Conservation (phyloP, 306 rosid species). For the Comarum palustre region DNA sequence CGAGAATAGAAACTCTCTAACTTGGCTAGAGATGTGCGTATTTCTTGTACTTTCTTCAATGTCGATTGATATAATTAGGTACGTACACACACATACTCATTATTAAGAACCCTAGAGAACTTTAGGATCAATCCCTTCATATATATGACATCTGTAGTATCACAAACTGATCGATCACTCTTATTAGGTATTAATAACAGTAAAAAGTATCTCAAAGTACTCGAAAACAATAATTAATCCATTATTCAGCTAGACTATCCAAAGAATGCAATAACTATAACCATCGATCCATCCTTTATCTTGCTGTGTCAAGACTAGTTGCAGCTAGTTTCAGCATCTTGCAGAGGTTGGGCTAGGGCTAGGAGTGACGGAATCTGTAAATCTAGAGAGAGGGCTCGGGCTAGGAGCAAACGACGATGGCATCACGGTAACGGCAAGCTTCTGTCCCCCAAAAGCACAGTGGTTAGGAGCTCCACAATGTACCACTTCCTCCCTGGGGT, state of each 20-base stretch:
- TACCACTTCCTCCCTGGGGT: constrained; percentile 40
- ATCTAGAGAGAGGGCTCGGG: background rate
- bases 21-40: too few species aligned
- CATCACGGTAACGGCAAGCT: constrained; percentile 31
- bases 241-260: background rate
- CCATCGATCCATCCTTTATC: background rate
- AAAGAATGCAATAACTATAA: background rate
- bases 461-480: constrained; percentile 36
- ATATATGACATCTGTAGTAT: background rate
- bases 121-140: background rate
- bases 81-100: too few species aligned
- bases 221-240: background rate
- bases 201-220: background rate
- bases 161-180: background rate
- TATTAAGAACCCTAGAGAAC: background rate
- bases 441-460: constrained; percentile 27
- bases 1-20: too few species aligned
- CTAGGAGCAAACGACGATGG: constrained; percentile 1
- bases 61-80: too few species aligned
- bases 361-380: background rate
- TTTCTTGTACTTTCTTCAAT: too few species aligned
- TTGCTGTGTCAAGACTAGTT: background rate
- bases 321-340: background rate
- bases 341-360: background rate
- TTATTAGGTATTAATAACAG: background rate